These are phyloP conservation scores for Lolium perenne DNA, from an alignment of 176 grass and related monocot species.

Conservation along the genomic window DNA sequence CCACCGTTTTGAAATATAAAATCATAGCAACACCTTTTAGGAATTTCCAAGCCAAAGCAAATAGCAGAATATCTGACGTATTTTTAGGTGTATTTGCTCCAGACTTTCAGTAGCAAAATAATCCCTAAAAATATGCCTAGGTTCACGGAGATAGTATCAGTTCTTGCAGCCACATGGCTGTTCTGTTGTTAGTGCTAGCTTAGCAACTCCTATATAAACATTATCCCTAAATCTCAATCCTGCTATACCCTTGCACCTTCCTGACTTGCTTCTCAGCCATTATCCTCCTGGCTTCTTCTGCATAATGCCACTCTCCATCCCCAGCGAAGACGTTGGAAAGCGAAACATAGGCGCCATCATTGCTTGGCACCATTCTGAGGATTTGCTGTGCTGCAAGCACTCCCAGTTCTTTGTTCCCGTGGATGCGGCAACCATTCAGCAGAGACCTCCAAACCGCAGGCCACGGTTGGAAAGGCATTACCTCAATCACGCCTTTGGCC, in stretches of 20 bases:
- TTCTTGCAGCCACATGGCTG: too few species aligned
- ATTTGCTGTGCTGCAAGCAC: conserved; percentile 53
- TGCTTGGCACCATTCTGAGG: conserved; percentile 46
- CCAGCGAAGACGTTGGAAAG: conserved; percentile 59
- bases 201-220: not conserved
- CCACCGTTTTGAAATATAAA: not conserved
- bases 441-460: conserved; percentile 63
- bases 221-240: conserved; percentile 40
- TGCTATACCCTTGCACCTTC: conserved; percentile 57
- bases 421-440: conserved; percentile 68
- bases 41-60: not conserved
- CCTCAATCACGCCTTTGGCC: conserved; percentile 46
- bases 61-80: not conserved
- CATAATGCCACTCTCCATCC: conserved; percentile 60
- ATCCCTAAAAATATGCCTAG: not conserved
- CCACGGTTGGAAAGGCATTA: conserved; percentile 65
- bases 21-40: not conserved
- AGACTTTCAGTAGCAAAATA: not conserved
- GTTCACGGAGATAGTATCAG: not conserved
- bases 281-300: conserved; percentile 43
- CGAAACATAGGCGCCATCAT: conserved; percentile 52
- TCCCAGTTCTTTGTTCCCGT: conserved; percentile 53
- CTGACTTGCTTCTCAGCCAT: conserved; percentile 54
- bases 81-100: conserved; percentile 16
- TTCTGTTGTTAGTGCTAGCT: conserved; percentile 9